A percentile compares a stretch with the other conserved stretches of the same genome.
phyloP scores from a whole-genome alignment of 1,139 yeast genomes.

The Candida gigantensis region DNA sequence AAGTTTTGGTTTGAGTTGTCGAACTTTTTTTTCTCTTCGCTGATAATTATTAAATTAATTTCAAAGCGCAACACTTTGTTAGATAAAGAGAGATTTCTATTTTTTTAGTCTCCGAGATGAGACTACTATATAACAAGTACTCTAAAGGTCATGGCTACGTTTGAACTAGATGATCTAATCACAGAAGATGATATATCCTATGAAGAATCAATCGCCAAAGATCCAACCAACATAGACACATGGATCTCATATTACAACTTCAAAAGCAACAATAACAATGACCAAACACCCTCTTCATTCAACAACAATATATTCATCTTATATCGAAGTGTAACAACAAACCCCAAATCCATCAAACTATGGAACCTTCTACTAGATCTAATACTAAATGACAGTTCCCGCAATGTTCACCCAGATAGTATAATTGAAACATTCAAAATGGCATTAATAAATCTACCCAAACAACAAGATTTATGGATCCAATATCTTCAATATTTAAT shows the following conservation, averaged over 20 bases:
- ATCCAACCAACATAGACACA: constrained; percentile 41
- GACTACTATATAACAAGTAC: no score
- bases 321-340: constrained; percentile 51
- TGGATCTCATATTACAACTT: constrained; percentile 59
- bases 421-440: constrained; percentile 49
- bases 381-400: constrained; percentile 43
- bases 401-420: constrained; percentile 26
- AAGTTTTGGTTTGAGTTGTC: background rate
- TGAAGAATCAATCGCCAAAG: constrained; percentile 48
- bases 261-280: no score
- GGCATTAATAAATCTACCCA: constrained; percentile 31
- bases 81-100: background rate
- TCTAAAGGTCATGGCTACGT: no score
- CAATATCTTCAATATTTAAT: constrained; percentile 52
- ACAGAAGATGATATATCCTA: constrained; percentile 38
- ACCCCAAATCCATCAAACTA: constrained; percentile 54
- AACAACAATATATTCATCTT: constrained; percentile 44
- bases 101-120: background rate
- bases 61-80: no score
- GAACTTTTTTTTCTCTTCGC: background rate
- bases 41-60: no score
- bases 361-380: constrained; percentile 52
- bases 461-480: constrained; percentile 58
- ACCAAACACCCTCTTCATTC: constrained; percentile 19
- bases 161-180: constrained; percentile 22